Base-by-base conservation (phyloP, 2,329 filamentous ascomycete genomes). In the Cladophialophora immunda region DNA sequence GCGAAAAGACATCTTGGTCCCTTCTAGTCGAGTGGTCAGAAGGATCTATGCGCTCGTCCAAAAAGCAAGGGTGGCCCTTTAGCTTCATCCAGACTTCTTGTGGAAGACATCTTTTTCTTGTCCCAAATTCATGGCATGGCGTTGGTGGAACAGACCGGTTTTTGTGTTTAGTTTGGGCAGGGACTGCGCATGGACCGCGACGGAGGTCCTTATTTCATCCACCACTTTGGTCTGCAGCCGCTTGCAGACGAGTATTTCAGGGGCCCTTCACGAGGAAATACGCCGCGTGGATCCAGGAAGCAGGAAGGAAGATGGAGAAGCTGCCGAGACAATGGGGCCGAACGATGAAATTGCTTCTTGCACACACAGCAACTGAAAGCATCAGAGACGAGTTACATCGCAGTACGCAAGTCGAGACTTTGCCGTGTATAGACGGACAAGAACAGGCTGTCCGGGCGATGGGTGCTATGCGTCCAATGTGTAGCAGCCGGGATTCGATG, bases 61-160 rank as follows among this genome's bases (percentile, higher is more conserved):
- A 47, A 47, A 22, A 22, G n/a, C 41, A 25, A 50, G 2, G 45
- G 45, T 25, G n/a, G 45, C 9, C 45, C 19, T 50, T 50, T 15
- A 50, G 45, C 45, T 50, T 13, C 45, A 41, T 50, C 45, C 5
- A 22, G 15, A 50, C n/a, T 50, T 50, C 17, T 50, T 50, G 45
- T 25, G 45, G 45, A 50, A 25, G 45, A 50, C 41, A 50, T 25
- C 27, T 25, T 22, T 62, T 45, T 62, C 27, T 19, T 38, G 22
- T 34, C 4, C 30, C 36, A 15, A 22, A 41, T 56, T 45, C n/a
- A n/a, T 62, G 59, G 59, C 59, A 25, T 47, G 59, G 59, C 59
- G 59, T 62, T 62, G 55, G 55, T 41, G 55, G 30, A 22, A 55
- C 13, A 22, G 47, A 45, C 22, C 9, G 45, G 32, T 15, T 53